These are phyloP conservation scores for Stereocaulon alpinum DNA, from an alignment of 495 filamentous ascomycete genomes.

Conservation along the genomic window DNA sequence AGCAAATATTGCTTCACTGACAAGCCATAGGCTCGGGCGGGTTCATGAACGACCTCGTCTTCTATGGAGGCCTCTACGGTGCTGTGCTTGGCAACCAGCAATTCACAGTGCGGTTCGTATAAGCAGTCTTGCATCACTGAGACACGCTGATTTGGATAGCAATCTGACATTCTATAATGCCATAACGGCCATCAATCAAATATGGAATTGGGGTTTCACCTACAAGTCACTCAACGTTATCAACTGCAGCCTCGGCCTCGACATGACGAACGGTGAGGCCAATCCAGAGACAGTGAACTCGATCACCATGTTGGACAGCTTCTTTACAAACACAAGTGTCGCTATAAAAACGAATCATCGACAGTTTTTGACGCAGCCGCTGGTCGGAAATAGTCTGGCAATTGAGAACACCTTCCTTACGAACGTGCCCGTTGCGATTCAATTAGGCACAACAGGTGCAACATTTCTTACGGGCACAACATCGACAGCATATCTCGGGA, in stretches of 20 bases:
- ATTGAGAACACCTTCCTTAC: constrained; percentile 60
- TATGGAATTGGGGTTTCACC: constrained; percentile 50
- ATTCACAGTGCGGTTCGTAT: constrained; percentile 52
- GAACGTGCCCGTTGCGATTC: constrained; percentile 50
- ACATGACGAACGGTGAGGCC: constrained; percentile 31
- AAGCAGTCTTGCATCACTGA: too few relatives aligned
- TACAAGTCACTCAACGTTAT: constrained; percentile 38
- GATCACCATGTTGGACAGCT: constrained; percentile 44
- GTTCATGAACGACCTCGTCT: constrained; percentile 51
- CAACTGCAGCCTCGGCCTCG: constrained; percentile 44
- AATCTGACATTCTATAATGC: constrained; percentile 58
- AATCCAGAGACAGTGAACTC: constrained; percentile 32
- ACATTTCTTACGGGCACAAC: constrained; percentile 48
- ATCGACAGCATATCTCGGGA: constrained; percentile 24
- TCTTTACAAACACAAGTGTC: constrained; percentile 50
- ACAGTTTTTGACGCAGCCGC: constrained; percentile 24
- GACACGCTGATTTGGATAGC: too few relatives aligned
- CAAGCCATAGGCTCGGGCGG: constrained; percentile 49
- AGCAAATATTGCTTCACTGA: background rate
- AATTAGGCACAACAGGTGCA: constrained; percentile 34
- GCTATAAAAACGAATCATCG: constrained; percentile 50
- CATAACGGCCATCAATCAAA: constrained; percentile 49
- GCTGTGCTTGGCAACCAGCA: constrained; percentile 66
- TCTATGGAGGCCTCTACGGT: constrained; percentile 59
- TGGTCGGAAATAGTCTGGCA: constrained; percentile 39